A percentile compares a stretch with the other conserved stretches of the same genome.
Evolutionary conservation across 1,284 basidiomycete genomes (phyloP).

Genomic region (Boletus holoroseus): DNA sequence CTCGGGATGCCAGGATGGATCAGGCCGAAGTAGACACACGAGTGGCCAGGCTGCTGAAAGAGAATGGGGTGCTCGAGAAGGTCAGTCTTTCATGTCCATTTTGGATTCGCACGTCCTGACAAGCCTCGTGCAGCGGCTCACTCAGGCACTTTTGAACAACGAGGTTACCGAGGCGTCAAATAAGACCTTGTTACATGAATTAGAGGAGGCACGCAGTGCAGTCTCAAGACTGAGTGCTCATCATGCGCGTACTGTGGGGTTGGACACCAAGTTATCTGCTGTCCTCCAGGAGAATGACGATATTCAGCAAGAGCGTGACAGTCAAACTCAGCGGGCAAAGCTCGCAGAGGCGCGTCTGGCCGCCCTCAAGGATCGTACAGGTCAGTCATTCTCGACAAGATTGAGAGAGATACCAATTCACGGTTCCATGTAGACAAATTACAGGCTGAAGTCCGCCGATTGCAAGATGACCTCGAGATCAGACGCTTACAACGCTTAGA

Average conservation of each 20-base stretch:
- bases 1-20: conserved; percentile 15
- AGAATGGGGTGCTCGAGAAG: conserved; percentile 65
- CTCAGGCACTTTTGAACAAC: conserved; percentile 75
- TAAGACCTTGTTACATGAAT: conserved; percentile 67
- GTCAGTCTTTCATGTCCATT: conserved; percentile 35
- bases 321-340: conserved; percentile 64
- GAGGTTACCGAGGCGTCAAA: conserved; percentile 80
- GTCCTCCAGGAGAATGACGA: conserved; percentile 76
- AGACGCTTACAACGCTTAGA: conserved; percentile 63
- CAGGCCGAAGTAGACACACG: conserved; percentile 30
- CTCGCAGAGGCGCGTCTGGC: conserved; percentile 64
- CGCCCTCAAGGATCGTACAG: conserved; percentile 58
- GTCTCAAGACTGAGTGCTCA: conserved; percentile 66
- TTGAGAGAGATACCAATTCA: conserved; percentile 3
- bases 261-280: conserved; percentile 60
- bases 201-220: conserved; percentile 69
- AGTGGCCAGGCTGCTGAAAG: conserved; percentile 44
- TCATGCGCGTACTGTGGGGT: conserved; percentile 63
- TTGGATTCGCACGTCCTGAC: conserved; percentile 9
- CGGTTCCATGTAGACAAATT: conserved; percentile 52
- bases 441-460: conserved; percentile 61
- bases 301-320: conserved; percentile 75
- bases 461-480: conserved; percentile 61
- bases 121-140: conserved; percentile 53
- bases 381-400: conserved; percentile 36